Conservation (phyloP, 306 rosid genomes). For the Lathyrus sativus region DNA sequence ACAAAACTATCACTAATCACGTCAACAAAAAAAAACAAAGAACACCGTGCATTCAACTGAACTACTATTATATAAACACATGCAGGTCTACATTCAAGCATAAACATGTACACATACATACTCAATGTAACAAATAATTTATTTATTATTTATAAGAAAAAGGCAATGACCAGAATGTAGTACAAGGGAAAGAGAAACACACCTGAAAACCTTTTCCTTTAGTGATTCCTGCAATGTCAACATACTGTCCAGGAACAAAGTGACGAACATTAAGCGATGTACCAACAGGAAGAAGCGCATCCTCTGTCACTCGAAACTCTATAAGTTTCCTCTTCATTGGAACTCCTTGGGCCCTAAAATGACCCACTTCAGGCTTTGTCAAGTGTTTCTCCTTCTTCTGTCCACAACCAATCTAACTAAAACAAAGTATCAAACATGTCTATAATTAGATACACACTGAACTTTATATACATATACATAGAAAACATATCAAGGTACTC, state of each 20-base stretch:
- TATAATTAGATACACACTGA: constrained; percentile 38
- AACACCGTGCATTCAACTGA: constrained; percentile 22
- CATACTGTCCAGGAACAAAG: constrained; percentile 95
- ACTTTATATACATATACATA: neutral
- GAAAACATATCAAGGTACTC: neutral
- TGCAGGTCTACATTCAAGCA: constrained; percentile 18
- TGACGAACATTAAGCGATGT: constrained; percentile 81
- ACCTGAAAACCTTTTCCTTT: constrained; percentile 99
- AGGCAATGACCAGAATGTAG: constrained; percentile 1
- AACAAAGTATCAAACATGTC: constrained; percentile 41
- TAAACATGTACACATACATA: neutral
- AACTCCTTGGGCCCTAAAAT: constrained; percentile 96
- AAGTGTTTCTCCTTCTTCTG: constrained; percentile 94
- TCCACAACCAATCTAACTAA: constrained; percentile 99
- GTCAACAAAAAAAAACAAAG: constrained; percentile 20
- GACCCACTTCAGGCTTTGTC: constrained; percentile 95
- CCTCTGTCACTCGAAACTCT: constrained; percentile 93
- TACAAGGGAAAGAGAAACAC: constrained; percentile 25
- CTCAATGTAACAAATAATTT: neutral
- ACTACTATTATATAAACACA: neutral
- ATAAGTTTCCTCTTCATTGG: constrained; percentile 83
- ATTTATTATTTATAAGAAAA: neutral
- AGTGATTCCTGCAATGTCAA: constrained; percentile 82
- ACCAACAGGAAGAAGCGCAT: constrained; percentile 95
- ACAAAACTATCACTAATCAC: neutral